These are phyloP conservation scores for Backusella luteola DNA, from an alignment of 192 early-diverging fungal species.

Conservation along the genomic window DNA sequence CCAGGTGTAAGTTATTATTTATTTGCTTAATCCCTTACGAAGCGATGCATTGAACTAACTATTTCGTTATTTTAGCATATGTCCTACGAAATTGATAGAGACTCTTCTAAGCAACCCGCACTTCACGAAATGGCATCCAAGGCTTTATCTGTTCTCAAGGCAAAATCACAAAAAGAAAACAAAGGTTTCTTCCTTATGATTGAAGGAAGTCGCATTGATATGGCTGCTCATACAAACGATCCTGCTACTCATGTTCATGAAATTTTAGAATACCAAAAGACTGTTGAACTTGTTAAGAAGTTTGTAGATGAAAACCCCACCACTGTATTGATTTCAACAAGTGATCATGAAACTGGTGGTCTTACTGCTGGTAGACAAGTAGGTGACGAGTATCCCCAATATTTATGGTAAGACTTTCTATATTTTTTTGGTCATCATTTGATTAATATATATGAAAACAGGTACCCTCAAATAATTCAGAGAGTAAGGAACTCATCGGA, in stretches of 20 bases:
- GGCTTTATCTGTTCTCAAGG: constrained; percentile 39
- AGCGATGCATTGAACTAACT: background rate
- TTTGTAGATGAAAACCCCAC: constrained; percentile 47
- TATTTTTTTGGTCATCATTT: background rate
- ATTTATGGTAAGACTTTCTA: constrained; percentile 43
- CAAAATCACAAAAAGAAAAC: constrained; percentile 8
- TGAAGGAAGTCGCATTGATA: constrained; percentile 61
- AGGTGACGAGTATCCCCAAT: constrained; percentile 39
- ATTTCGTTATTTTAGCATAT: constrained; percentile 40
- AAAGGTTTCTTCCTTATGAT: constrained; percentile 60
- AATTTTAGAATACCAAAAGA: constrained; percentile 56
- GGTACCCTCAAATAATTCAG: constrained; percentile 71
- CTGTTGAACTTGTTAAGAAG: constrained; percentile 41
- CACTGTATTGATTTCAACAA: constrained; percentile 53
- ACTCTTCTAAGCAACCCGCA: constrained; percentile 40
- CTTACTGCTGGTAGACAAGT: constrained; percentile 44
- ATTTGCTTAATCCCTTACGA: background rate
- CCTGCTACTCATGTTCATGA: constrained; percentile 58
- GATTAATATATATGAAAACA: constrained; percentile 8
- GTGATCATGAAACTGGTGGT: constrained; percentile 67
- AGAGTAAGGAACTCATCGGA: constrained; percentile 70
- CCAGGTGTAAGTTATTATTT: constrained; percentile 11
- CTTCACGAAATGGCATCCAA: constrained; percentile 51
- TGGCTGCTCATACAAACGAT: constrained; percentile 58
- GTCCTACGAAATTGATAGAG: constrained; percentile 51